Evolutionary conservation across 1,139 yeast species (phyloP).

Genomic region (Pichia sp.): DNA sequence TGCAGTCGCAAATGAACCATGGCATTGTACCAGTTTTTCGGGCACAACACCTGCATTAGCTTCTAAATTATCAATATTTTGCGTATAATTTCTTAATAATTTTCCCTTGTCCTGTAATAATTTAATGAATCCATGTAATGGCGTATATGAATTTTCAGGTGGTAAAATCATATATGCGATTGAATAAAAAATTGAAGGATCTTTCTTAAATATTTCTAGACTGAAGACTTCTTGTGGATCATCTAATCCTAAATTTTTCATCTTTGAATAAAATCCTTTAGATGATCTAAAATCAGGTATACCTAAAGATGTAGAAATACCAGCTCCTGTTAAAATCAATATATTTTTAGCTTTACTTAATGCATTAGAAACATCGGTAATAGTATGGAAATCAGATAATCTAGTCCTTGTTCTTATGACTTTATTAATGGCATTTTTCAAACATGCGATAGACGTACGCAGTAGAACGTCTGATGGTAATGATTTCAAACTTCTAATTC

Average conservation of each 20-base stretch:
- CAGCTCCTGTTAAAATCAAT: conserved; percentile 89
- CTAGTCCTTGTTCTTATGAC: conserved; percentile 51
- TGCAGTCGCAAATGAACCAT: conserved; percentile 92
- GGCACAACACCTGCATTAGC: conserved; percentile 69
- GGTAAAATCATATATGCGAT: conserved; percentile 88
- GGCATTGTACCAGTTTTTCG: conserved; percentile 83
- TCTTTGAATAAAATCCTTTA: conserved; percentile 74
- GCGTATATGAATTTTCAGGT: conserved; percentile 66
- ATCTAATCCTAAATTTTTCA: conserved; percentile 62
- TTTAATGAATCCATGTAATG: conserved; percentile 79
- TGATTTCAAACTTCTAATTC: conserved; percentile 19
- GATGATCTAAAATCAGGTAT: conserved; percentile 94
- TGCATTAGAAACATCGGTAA: conserved; percentile 55
- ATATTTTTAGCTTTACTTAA: conserved; percentile 54
- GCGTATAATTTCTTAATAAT: conserved; percentile 83
- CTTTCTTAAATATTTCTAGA: conserved; percentile 61
- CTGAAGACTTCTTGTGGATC: conserved; percentile 97
- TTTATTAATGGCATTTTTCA: conserved; percentile 57
- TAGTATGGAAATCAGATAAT: conserved; percentile 44
- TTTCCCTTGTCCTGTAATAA: conserved; percentile 72
- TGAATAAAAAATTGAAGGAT: conserved; percentile 79
- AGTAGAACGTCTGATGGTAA: conserved; percentile 30
- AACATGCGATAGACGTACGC: conserved; percentile 42
- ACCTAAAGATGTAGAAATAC: conserved; percentile 89
- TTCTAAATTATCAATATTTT: conserved; percentile 90